Conservation (phyloP, 495 filamentous ascomycete species). For the Beverwykella pulmonaria region DNA sequence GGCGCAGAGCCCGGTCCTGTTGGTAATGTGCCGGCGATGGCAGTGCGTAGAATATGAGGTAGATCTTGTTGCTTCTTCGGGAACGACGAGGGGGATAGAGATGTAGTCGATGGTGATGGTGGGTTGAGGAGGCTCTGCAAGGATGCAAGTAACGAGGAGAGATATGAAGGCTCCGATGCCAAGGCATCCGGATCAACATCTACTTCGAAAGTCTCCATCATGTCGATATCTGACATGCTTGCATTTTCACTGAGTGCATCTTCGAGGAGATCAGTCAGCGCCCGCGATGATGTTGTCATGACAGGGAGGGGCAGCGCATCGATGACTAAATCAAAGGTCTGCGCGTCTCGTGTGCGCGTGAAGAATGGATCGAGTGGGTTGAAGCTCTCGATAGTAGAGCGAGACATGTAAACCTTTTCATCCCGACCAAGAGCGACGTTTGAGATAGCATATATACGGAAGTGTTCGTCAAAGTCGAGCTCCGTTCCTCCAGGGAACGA, state of each 20-base stretch:
- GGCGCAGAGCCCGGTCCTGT: slow-evolving; percentile 76
- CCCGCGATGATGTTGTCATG: slow-evolving; percentile 4
- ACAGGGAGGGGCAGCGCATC: slow-evolving; percentile 50
- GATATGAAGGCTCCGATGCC: slow-evolving; percentile 41
- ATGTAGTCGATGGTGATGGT: slow-evolving; percentile 31
- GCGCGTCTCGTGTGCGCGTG: slow-evolving; percentile 70
- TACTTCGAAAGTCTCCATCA: slow-evolving; percentile 17
- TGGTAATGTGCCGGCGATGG: slow-evolving; percentile 69
- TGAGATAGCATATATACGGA: slow-evolving; percentile 63
- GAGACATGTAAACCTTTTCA: slow-evolving; percentile 82
- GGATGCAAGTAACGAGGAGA: slow-evolving; percentile 36
- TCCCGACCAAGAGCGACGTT: slow-evolving; percentile 82
- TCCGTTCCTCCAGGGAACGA: not conserved
- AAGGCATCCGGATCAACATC: slow-evolving; percentile 17
- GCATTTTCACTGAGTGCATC: not conserved
- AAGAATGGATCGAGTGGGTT: slow-evolving; percentile 80
- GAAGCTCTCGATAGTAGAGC: slow-evolving; percentile 71
- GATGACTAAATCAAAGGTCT: slow-evolving; percentile 71
- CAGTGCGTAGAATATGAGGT: slow-evolving; percentile 46
- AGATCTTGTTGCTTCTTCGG: not conserved
- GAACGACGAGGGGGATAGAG: slow-evolving; percentile 42
- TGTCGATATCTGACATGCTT: slow-evolving; percentile 23
- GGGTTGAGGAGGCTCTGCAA: slow-evolving; percentile 37
- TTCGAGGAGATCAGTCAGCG: slow-evolving; percentile 23
- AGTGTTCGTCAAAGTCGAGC: slow-evolving; percentile 31